Evolutionary conservation across 352 stramenopile genomes (phyloP).

Genomic region (Aphanomyces astaci): DNA sequence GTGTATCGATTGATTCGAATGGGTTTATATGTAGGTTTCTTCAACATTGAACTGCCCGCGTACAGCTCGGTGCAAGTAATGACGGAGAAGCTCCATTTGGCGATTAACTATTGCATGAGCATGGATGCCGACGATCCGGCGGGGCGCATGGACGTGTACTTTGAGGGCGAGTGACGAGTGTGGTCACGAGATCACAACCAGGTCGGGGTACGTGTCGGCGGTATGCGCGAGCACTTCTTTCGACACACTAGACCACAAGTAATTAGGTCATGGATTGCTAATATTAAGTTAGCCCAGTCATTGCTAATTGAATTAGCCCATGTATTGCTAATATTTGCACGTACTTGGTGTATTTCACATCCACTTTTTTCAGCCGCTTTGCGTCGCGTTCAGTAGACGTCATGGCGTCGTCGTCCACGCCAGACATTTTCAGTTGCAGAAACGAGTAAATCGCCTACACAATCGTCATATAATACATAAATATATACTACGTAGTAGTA

Average conservation of each 20-base stretch:
- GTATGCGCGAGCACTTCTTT: constrained; percentile 69
- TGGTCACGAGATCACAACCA: constrained; percentile 43
- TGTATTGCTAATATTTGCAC: constrained; percentile 18
- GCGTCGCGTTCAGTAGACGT: constrained; percentile 53
- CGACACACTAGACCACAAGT: constrained; percentile 44
- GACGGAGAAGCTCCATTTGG: constrained; percentile 56
- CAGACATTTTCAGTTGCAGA: constrained; percentile 42
- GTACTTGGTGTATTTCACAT: constrained; percentile 85
- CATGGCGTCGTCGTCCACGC: constrained; percentile 24
- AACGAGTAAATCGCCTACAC: constrained; percentile 69
- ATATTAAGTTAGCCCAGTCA: too few species aligned
- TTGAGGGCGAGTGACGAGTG: constrained; percentile 37
- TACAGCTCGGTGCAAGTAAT: constrained; percentile 67
- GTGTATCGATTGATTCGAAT: not conserved
- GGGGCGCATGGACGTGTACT: constrained; percentile 58
- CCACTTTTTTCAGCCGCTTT: constrained; percentile 83
- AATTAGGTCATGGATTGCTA: not conserved
- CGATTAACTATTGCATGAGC: constrained; percentile 75
- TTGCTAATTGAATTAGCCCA: not conserved
- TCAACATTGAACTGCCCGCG: constrained; percentile 74
- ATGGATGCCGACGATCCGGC: constrained; percentile 72
- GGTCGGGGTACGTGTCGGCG: constrained; percentile 62
- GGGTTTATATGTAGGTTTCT: constrained; percentile 39
- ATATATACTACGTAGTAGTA: not conserved
- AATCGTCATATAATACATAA: constrained; percentile 52